Evolutionary conservation across 768 basidiomycete genomes (phyloP).

Genomic region (Amanita pseudoporphyria): DNA sequence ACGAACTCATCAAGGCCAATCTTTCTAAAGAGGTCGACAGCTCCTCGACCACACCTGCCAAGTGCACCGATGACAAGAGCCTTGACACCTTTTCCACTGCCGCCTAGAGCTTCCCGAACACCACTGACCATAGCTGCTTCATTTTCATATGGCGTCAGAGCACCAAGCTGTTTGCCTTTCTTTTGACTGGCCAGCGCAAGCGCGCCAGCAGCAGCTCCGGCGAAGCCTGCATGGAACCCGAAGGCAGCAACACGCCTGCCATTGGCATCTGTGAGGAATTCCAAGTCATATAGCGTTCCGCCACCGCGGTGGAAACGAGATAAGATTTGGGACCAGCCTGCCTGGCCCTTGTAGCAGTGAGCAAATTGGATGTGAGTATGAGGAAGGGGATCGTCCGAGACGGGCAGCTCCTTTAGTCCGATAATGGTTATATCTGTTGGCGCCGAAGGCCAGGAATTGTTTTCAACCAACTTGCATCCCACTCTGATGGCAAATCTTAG

Average conservation of each 20-base stretch:
- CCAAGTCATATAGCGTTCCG: constrained; percentile 89
- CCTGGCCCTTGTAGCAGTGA: constrained; percentile 95
- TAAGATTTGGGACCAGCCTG: constrained; percentile 83
- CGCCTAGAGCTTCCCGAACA: constrained; percentile 59
- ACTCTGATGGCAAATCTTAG: constrained; percentile 42
- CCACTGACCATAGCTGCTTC: constrained; percentile 74
- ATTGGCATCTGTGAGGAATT: constrained; percentile 79
- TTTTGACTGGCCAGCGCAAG: constrained; percentile 67
- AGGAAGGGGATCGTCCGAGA: constrained; percentile 69
- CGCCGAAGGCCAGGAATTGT: constrained; percentile 85
- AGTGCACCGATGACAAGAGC: constrained; percentile 95
- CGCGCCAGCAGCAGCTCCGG: constrained; percentile 90
- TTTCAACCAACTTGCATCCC: constrained; percentile 79
- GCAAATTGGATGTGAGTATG: constrained; percentile 99
- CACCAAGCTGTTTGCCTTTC: constrained; percentile 50
- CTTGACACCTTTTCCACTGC: constrained; percentile 63
- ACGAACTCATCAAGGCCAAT: constrained; percentile 90
- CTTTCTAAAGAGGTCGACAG: constrained; percentile 92
- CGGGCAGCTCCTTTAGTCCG: constrained; percentile 93
- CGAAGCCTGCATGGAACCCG: constrained; percentile 96
- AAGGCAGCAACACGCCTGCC: constrained; percentile 96
- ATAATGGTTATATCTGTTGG: constrained; percentile 72
- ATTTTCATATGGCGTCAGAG: constrained; percentile 72
- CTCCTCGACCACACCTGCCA: constrained; percentile 90
- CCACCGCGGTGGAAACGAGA: constrained; percentile 76